Base-by-base conservation (phyloP, 2,329 filamentous ascomycete genomes). In the Aspergillus tanneri region DNA sequence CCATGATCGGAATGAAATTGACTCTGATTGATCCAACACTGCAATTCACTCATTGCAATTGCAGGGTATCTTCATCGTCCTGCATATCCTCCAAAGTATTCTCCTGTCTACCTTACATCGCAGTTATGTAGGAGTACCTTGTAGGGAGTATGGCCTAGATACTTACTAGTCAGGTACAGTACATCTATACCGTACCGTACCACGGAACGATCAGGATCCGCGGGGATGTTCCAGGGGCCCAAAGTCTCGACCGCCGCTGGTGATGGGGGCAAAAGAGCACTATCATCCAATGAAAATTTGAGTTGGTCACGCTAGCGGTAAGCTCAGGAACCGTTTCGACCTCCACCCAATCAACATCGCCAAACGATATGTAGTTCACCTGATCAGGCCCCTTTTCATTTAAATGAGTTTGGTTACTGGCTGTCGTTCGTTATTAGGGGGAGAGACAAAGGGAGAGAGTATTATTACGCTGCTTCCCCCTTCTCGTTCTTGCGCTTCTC, bases 371-470 rank as follows among this genome's bases (percentile, higher is more conserved):
- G 37, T n/a, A 34, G 24, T 22, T 47, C 55, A 51, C 55, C 49
- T 57, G 55, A 56, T 50, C 47, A 41, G 30, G 46, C 55, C 57
- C 55, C 52, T 58, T 56, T 57, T 56, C 49, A 52, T 49, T 53
- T 43, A 40, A 50, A 44, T 47, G 45, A 46, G 41, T 35, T 50
- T 41, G 28, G 40, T 49, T 50, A 51, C 39, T 16, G 37, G 21
- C 16, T 9, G 30, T 34, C 30, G 30, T 11, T 16, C 11, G 27
- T 12, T 30, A n/a, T n/a, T 2, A 30, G 27, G 4, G 3, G 4
- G 9, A 19, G 7, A 18, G 7, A 16, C 30, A 18, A 14, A 34
- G 14, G 30, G 30, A 18, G 42, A 39, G 22, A 39, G 40, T 43
- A 35, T 44, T 53, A 51, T 53, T 51, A 47, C 42, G 30, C 19